Evolutionary conservation across 192 early-diverging fungal genomes (phyloP).

Genomic region (Linderina pennispora): DNA sequence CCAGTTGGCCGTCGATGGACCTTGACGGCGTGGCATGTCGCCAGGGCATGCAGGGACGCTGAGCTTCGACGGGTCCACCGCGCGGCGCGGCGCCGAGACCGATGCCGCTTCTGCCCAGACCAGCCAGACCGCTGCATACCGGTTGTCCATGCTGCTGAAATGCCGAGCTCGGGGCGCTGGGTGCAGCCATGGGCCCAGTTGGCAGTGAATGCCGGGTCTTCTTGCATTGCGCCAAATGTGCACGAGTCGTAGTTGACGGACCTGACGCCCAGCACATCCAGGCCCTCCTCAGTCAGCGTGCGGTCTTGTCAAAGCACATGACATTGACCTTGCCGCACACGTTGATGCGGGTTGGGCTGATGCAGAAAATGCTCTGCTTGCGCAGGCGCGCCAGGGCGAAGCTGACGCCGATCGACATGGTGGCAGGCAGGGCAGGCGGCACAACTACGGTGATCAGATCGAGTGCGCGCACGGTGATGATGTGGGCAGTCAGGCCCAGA

Average conservation of each 20-base stretch:
- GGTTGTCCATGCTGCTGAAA: slow-evolving; percentile 43
- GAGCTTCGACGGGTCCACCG: slow-evolving; percentile 35
- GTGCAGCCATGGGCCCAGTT: slow-evolving; percentile 7
- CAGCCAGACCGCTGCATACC: slow-evolving; percentile 24
- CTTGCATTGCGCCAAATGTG: slow-evolving; percentile 45
- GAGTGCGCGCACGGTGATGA: slow-evolving; percentile 84
- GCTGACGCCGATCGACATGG: slow-evolving; percentile 95
- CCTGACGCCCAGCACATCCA: slow-evolving; percentile 91
- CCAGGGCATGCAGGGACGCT: slow-evolving; percentile 57
- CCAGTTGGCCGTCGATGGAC: slow-evolving; percentile 78
- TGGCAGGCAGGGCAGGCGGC: slow-evolving; percentile 94
- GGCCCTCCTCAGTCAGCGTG: slow-evolving; percentile 91
- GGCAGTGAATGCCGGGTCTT: slow-evolving; percentile 45
- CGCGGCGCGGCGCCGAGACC: slow-evolving; percentile 32
- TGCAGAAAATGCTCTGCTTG: slow-evolving; percentile 83
- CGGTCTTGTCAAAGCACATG: slow-evolving; percentile 99
- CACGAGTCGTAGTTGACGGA: slow-evolving; percentile 46
- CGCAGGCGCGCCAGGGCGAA: slow-evolving; percentile 89
- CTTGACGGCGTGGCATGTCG: slow-evolving; percentile 84
- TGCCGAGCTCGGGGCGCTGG: slow-evolving; percentile 39
- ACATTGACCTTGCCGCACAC: slow-evolving; percentile 94
- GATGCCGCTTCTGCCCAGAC: slow-evolving; percentile 39
- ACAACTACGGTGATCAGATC: slow-evolving; percentile 97
- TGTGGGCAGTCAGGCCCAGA: slow-evolving; percentile 58
- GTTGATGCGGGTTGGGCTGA: slow-evolving; percentile 87